phyloP scores from a whole-genome alignment of 2,329 filamentous ascomycete species.

The Pseudogymnoascus sp. region DNA sequence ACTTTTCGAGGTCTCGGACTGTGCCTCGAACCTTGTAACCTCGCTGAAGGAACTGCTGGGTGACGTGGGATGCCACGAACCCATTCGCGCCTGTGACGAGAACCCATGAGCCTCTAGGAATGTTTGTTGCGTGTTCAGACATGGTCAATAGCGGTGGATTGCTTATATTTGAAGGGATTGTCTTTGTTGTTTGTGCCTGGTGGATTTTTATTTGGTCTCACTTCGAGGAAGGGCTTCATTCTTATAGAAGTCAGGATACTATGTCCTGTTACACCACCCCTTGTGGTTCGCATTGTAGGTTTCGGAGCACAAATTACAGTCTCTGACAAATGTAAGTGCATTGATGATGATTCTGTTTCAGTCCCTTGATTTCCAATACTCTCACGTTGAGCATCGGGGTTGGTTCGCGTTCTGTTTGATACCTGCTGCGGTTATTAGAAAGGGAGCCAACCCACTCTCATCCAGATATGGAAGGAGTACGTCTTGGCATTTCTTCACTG shows the following conservation, averaged over 20 bases:
- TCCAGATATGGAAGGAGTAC: neutral
- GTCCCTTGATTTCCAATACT: neutral
- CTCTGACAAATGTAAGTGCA: neutral
- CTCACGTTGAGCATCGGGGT: neutral
- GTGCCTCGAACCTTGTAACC: slow-evolving; percentile 40
- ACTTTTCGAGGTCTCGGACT: slow-evolving; percentile 29
- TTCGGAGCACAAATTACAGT: neutral
- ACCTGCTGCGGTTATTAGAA: neutral
- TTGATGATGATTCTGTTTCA: neutral
- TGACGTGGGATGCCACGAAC: slow-evolving; percentile 36
- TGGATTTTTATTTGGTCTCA: neutral
- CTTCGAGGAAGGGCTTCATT: neutral
- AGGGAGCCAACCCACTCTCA: neutral
- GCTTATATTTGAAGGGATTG: neutral
- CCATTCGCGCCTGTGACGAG: slow-evolving; percentile 41
- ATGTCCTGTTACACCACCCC: neutral
- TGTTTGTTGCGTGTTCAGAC: slow-evolving; percentile 10
- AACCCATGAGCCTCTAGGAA: slow-evolving; percentile 29
- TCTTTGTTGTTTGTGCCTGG: neutral
- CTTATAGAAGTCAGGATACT: neutral
- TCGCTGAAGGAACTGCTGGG: slow-evolving; percentile 32
- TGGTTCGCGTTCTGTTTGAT: neutral
- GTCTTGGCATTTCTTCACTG: neutral
- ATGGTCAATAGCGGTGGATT: neutral
- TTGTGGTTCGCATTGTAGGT: neutral